A percentile compares a stretch with the other conserved stretches of the same genome.
These are phyloP conservation scores for Paraphoma sp. DNA, from an alignment of 2,329 filamentous ascomycete species.

Conservation along the genomic window DNA sequence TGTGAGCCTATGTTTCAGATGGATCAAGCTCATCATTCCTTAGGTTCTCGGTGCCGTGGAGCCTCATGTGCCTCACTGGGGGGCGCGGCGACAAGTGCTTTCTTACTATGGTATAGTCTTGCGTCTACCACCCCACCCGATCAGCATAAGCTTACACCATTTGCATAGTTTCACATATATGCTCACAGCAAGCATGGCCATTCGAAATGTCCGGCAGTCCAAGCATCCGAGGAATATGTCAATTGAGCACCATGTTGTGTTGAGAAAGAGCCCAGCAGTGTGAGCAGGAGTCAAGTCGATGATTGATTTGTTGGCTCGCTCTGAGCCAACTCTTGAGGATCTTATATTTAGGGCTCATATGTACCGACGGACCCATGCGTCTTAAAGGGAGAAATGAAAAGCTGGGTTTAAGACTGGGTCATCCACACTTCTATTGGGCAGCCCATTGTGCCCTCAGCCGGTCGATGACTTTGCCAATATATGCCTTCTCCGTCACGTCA, in stretches of 20 bases:
- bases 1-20: not conserved
- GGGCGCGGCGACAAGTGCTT: not conserved
- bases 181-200: not conserved
- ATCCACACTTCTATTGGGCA: not conserved
- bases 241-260: not conserved
- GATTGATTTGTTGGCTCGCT: not conserved
- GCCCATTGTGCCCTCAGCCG: conserved; percentile 20
- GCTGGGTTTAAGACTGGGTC: not conserved
- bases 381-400: not conserved
- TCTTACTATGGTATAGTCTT: not conserved
- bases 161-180: not conserved
- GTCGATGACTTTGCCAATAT: conserved; percentile 20
- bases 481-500: conserved; percentile 17
- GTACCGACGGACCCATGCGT: not conserved
- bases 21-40: not conserved
- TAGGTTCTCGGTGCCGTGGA: not conserved
- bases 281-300: not conserved
- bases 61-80: not conserved
- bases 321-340: not conserved
- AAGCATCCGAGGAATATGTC: not conserved
- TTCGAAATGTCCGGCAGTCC: not conserved
- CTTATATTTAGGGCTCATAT: not conserved
- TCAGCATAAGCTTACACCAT: not conserved
- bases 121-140: not conserved
- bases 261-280: not conserved